Conservation (phyloP, 2,329 filamentous ascomycete species). For the Aureobasidium musti region DNA sequence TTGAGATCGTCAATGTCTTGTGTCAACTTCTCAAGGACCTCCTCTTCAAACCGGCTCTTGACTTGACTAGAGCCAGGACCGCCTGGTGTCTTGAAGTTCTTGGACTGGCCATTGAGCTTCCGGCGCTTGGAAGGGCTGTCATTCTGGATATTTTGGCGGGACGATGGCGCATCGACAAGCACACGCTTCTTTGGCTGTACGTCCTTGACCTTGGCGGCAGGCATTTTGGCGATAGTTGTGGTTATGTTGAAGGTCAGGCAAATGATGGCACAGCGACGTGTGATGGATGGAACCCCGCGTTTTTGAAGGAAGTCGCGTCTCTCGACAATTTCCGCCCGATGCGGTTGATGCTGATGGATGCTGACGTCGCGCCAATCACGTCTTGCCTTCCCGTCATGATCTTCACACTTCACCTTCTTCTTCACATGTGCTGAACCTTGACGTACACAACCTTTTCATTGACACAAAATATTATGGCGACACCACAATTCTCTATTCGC, state of each 20-base stretch:
- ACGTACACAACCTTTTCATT: neutral
- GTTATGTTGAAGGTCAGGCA: slow-evolving; percentile 15
- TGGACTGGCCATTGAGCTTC: slow-evolving; percentile 67
- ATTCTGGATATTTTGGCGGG: slow-evolving; percentile 48
- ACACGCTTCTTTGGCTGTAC: slow-evolving; percentile 45
- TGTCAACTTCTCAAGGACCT: slow-evolving; percentile 92
- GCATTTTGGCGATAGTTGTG: slow-evolving; percentile 6
- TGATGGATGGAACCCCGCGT: neutral
- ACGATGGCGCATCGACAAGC: slow-evolving; percentile 50
- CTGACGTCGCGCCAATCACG: neutral
- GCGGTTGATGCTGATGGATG: slow-evolving; percentile 7
- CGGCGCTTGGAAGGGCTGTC: slow-evolving; percentile 72
- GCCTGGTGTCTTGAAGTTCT: slow-evolving; percentile 64
- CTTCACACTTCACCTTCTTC: neutral
- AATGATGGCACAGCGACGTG: slow-evolving; percentile 13
- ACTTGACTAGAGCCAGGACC: slow-evolving; percentile 71
- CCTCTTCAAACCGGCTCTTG: slow-evolving; percentile 90
- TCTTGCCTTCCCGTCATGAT: neutral
- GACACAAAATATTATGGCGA: neutral
- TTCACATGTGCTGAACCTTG: neutral
- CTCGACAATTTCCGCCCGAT: neutral
- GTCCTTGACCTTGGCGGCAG: slow-evolving; percentile 19
- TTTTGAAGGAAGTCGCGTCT: slow-evolving; percentile 11
- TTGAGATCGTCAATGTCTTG: slow-evolving; percentile 88
- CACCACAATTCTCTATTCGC: neutral